Evolutionary conservation across 1,139 yeast genomes (phyloP).

Genomic region (Pichia sp.): DNA sequence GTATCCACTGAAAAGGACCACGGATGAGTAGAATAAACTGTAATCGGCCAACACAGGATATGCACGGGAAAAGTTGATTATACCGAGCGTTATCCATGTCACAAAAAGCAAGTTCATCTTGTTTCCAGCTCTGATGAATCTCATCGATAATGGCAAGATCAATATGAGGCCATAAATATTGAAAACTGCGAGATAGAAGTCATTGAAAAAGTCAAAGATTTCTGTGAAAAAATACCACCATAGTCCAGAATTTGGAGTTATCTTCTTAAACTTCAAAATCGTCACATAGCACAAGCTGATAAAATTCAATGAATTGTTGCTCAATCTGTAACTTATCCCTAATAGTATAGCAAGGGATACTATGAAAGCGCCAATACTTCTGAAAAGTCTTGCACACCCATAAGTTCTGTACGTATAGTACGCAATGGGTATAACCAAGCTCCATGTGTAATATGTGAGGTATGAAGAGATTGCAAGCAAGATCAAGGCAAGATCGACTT

Average conservation of each 20-base stretch:
- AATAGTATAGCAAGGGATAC: slow-evolving; percentile 30
- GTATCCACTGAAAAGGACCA: slow-evolving; percentile 22
- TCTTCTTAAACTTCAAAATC: slow-evolving; percentile 53
- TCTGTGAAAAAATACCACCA: slow-evolving; percentile 99
- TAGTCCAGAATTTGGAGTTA: slow-evolving; percentile 80
- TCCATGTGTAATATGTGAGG: slow-evolving; percentile 55
- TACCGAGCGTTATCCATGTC: slow-evolving; percentile 51
- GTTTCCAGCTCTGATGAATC: slow-evolving; percentile 42
- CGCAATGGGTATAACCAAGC: slow-evolving; percentile 49
- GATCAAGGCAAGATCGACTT: slow-evolving; percentile 40
- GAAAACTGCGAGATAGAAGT: slow-evolving; percentile 79
- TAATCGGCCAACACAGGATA: slow-evolving; percentile 87
- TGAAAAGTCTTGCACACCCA: slow-evolving; percentile 3
- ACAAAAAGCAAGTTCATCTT: slow-evolving; percentile 41
- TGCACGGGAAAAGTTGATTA: slow-evolving; percentile 69
- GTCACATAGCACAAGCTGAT: slow-evolving; percentile 57
- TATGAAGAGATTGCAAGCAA: slow-evolving; percentile 59
- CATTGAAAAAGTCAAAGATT: slow-evolving; percentile 83
- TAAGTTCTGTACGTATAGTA: slow-evolving; percentile 14
- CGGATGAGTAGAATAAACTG: slow-evolving; percentile 44
- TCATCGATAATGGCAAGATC: slow-evolving; percentile 64
- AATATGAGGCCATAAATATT: slow-evolving; percentile 67
- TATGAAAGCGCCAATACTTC: slow-evolving; percentile 10
- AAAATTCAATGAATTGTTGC: slow-evolving; percentile 43
- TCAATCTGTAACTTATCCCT: slow-evolving; percentile 32